phyloP scores from a whole-genome alignment of 768 basidiomycete genomes.

The Phanerodontia chrysosporium region DNA sequence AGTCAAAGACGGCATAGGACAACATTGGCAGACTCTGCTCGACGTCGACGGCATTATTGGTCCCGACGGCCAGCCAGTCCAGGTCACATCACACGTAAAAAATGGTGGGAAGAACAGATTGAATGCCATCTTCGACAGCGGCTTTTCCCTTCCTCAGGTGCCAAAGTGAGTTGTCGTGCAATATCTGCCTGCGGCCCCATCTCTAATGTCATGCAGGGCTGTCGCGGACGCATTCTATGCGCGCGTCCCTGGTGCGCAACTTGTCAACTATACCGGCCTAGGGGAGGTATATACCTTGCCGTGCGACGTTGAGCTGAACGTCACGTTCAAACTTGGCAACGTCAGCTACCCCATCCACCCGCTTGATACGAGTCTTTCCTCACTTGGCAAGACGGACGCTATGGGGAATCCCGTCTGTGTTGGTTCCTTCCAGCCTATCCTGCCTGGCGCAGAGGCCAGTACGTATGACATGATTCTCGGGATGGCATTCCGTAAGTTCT shows the following conservation, averaged over 20 bases:
- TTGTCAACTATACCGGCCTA: slow-evolving; percentile 15
- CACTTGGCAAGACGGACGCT: slow-evolving; percentile 18
- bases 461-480: slow-evolving; percentile 33
- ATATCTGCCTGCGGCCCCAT: too few species aligned
- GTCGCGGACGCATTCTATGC: slow-evolving; percentile 32
- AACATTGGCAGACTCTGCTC: slow-evolving; percentile 30
- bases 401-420: slow-evolving; percentile 28
- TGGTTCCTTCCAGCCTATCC: slow-evolving; percentile 33
- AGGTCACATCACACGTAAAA: slow-evolving; percentile 17
- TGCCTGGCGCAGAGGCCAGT: slow-evolving; percentile 9
- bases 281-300: slow-evolving; percentile 30
- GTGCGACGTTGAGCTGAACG: slow-evolving; percentile 29
- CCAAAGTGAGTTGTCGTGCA: slow-evolving; percentile 18
- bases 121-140: slow-evolving; percentile 25
- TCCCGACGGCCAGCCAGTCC: slow-evolving; percentile 28
- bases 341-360: slow-evolving; percentile 31
- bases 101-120: slow-evolving; percentile 19
- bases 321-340: slow-evolving; percentile 31
- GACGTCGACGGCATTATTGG: slow-evolving; percentile 31
- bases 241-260: slow-evolving; percentile 27
- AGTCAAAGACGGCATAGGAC: slow-evolving; percentile 15
- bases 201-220: slow-evolving; percentile 9
- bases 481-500: slow-evolving; percentile 32
- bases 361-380: slow-evolving; percentile 26
- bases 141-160: slow-evolving; percentile 31